Conservation (phyloP, 2,329 filamentous ascomycete species). For the Cercospora nicotianae region DNA sequence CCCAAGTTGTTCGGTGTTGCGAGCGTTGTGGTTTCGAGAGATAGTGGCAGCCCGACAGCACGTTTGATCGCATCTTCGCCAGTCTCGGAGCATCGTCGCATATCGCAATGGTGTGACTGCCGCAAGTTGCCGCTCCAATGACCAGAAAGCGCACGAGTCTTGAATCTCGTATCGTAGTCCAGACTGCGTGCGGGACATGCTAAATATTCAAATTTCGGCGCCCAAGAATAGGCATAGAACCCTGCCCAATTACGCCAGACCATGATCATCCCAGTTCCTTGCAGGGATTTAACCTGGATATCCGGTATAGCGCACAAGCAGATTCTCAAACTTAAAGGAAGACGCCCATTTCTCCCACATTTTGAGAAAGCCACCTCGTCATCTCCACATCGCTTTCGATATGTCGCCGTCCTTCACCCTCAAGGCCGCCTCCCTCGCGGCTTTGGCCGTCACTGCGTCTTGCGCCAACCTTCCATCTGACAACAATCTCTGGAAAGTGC, state of each 20-base stretch:
- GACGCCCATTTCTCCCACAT: not conserved
- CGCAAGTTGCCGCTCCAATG: too few relatives aligned
- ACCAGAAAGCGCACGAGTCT: not conserved
- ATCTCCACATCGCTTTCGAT: not conserved
- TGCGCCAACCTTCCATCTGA: not conserved
- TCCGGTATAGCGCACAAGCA: not conserved
- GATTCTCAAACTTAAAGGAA: not conserved
- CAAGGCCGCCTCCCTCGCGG: slow-evolving; percentile 10
- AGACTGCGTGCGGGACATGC: not conserved
- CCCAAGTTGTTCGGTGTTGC: too few relatives aligned
- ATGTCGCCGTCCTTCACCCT: not conserved
- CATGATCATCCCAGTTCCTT: not conserved
- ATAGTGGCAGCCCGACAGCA: too few relatives aligned
- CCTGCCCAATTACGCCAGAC: not conserved
- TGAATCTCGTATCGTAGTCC: not conserved
- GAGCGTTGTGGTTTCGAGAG: too few relatives aligned
- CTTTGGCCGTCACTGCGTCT: slow-evolving; percentile 13
- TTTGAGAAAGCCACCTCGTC: not conserved
- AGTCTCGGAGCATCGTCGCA: too few relatives aligned
- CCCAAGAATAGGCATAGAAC: not conserved
- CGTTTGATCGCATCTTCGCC: too few relatives aligned
- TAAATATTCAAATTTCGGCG: not conserved
- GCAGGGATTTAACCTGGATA: not conserved
- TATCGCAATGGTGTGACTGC: too few relatives aligned
- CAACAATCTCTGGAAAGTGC: slow-evolving; percentile 19